Base-by-base conservation (phyloP, 345 rosid genomes). In the Acer saccharum region DNA sequence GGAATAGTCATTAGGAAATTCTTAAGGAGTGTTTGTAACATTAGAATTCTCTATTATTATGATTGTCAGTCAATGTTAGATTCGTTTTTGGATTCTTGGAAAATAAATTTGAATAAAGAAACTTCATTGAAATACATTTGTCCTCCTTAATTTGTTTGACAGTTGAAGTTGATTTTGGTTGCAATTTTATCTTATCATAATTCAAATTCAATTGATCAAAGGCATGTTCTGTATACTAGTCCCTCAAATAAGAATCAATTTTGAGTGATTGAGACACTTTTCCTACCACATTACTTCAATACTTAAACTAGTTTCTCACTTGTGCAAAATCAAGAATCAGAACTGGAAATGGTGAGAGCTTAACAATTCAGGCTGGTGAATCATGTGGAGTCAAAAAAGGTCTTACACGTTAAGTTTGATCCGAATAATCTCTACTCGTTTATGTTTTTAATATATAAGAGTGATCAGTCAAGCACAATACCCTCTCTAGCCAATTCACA, bases 21-120 rank as follows among this genome's bases (percentile, higher is more conserved):
- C 57, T 61, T 73, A 25, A 60, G 21, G 17, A 65, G 54, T 65
- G 66, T 72, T 71, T 78, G 76, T 74, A 64, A 48, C 61, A 8
- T 73, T 64, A 23, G 57, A 60, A 23, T 69, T 75, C 21, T 32
- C 21, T 32, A 3, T 10, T 50, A 4, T 32, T 72, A 17, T 74
- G 43, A 1, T 57, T 70, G 11, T 54, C 39, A 29, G 39, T 35
- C 39, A 29, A 29, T 20, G 16, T 64, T 35, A 61, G 58, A 50
- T 21, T 57, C 73, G 68, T 12, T 41, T 66, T 27, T 60, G 68
- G 65, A 32, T 52, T 41, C 41, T 16, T 29, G 16, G 20, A 50
- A 39, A 73, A 76, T 50, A 65, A 77, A 44, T 48, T n/a, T 3
- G 68, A 71, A 54, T 35, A 63, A 52, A 13, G 48, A 68, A 29